These are phyloP conservation scores for Talinum fruticosum DNA, from an alignment of 148 eudicot genomes.

Conservation along the genomic window DNA sequence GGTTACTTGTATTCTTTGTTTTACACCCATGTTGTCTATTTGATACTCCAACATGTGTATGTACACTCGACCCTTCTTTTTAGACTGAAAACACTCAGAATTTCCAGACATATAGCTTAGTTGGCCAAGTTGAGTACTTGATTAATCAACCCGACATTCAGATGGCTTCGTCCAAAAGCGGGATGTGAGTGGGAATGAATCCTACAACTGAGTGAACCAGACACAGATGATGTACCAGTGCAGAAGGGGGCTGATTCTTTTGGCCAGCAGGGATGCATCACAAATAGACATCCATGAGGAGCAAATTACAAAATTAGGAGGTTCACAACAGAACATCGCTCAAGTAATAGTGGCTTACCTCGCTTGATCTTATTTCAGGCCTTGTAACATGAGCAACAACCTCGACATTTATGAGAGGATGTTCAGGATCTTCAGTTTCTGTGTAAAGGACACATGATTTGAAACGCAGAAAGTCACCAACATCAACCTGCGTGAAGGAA, in stretches of 20 bases:
- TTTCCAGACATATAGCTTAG: no score
- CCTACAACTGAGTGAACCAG: neutral
- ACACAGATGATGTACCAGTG: neutral
- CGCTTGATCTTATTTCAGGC: slow-evolving; percentile 89
- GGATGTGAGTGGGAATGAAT: neutral
- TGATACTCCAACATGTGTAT: neutral
- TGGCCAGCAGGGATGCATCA: neutral
- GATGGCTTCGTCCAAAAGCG: neutral
- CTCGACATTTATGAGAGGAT: slow-evolving; percentile 81
- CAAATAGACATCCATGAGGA: neutral
- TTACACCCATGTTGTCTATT: neutral
- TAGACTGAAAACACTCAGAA: no score
- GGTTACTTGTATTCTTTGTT: neutral
- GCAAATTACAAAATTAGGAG: neutral
- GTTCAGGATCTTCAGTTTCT: slow-evolving; percentile 66
- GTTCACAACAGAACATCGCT: neutral
- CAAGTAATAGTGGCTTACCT: slow-evolving; percentile 43
- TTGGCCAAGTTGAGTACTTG: neutral
- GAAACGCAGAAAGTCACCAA: slow-evolving; percentile 90
- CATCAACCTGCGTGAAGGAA: slow-evolving; percentile 71
- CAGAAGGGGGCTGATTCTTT: neutral
- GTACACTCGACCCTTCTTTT: neutral
- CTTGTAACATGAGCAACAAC: slow-evolving; percentile 97
- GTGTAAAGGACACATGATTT: slow-evolving; percentile 91
- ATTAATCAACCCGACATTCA: neutral